Evolutionary conservation across 2,329 filamentous ascomycete genomes (phyloP).

Genomic region (Hortaea sp.): DNA sequence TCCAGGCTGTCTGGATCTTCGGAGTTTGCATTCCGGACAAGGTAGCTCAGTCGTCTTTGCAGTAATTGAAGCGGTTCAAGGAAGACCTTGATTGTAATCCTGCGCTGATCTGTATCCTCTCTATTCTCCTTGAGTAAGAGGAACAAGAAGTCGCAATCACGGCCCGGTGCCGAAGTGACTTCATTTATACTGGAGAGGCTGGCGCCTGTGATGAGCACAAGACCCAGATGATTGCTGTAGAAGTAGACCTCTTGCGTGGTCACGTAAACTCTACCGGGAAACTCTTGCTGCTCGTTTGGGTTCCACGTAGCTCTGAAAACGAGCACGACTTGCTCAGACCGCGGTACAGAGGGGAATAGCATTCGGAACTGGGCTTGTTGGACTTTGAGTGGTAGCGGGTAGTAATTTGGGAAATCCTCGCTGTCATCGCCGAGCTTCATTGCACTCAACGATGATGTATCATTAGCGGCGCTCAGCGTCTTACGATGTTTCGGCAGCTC

Average conservation of each 20-base stretch:
- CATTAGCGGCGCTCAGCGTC: conserved; percentile 18
- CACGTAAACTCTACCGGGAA: conserved; percentile 78
- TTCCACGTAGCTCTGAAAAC: conserved; percentile 92
- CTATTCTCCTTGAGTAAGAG: conserved; percentile 59
- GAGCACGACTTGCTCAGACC: conserved; percentile 72
- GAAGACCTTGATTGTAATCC: conserved; percentile 86
- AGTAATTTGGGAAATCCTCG: conserved; percentile 60
- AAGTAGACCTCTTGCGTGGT: conserved; percentile 86
- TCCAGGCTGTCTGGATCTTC: conserved; percentile 60
- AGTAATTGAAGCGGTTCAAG: conserved; percentile 76
- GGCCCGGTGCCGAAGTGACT: conserved; percentile 79
- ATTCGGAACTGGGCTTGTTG: conserved; percentile 92
- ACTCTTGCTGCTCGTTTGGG: conserved; percentile 62
- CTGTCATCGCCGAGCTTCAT: conserved; percentile 15
- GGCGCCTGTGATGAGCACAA: conserved; percentile 74
- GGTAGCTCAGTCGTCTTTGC: conserved; percentile 71
- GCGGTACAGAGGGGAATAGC: conserved; percentile 70
- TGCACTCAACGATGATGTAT: background rate
- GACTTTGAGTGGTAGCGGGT: conserved; percentile 60
- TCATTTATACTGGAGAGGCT: conserved; percentile 70
- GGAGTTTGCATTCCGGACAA: conserved; percentile 70
- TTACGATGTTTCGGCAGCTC: conserved; percentile 16
- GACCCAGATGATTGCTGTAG: conserved; percentile 87
- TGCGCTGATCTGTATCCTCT: conserved; percentile 50
- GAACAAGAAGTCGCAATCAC: conserved; percentile 87